Percentiles rank a stretch among this genome's conserved stretches.
phyloP scores from a whole-genome alignment of 805 yeast genomes.

The Lipomyces anomalus region DNA sequence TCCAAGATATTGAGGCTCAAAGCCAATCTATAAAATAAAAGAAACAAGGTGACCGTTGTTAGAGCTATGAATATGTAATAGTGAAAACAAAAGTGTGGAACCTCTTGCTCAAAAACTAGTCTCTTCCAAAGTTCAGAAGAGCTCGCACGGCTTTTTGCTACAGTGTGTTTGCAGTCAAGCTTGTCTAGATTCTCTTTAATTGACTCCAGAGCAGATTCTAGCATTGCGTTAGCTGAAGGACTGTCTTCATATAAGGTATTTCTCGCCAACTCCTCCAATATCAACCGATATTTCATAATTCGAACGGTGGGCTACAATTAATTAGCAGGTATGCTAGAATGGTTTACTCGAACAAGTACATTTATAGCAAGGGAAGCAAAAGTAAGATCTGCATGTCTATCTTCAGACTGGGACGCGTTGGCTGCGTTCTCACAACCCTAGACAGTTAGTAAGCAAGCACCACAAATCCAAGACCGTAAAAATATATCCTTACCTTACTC shows the following conservation, averaged over 20 bases:
- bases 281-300: conserved; percentile 12
- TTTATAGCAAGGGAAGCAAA: conserved; percentile 13
- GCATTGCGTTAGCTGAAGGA: conserved; percentile 3
- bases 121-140: conserved; percentile 16
- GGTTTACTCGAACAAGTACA: too few relatives aligned
- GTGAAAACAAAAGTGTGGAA: too few relatives aligned
- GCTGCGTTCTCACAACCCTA: conserved; percentile 11
- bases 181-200: conserved; percentile 4
- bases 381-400: conserved; percentile 10
- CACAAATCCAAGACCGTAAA: not conserved
- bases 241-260: conserved; percentile 15
- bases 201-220: conserved; percentile 4
- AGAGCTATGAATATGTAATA: too few relatives aligned
- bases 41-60: too few relatives aligned
- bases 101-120: conserved; percentile 6
- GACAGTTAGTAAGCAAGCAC: not conserved
- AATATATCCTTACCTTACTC: conserved; percentile 9
- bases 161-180: conserved; percentile 5
- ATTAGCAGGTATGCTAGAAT: not conserved
- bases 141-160: not conserved
- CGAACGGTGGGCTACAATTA: conserved; percentile 15
- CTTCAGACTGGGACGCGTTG: conserved; percentile 11
- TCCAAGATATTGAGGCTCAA: conserved; percentile 13
- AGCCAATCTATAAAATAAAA: not conserved
- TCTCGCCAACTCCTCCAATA: conserved; percentile 11